Percentiles rank a stretch among this genome's conserved stretches.
Conservation (phyloP, 257 asterid species). For the Jaltomata sinuosa region DNA sequence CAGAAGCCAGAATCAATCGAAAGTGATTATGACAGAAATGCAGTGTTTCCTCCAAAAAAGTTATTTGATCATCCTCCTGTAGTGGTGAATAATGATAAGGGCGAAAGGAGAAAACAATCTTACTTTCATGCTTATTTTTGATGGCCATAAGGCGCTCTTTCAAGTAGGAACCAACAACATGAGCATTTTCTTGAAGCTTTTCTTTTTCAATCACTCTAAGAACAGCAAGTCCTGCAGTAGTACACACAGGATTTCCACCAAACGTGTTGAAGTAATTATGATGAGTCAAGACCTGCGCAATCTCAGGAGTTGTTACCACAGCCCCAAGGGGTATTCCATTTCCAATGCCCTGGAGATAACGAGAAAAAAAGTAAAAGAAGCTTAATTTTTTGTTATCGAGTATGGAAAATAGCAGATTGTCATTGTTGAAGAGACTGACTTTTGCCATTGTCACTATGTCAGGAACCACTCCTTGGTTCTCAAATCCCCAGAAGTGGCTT, state of each 20-base stretch:
- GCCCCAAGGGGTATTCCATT: conserved; percentile 96
- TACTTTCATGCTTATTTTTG: conserved; percentile 69
- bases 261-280: conserved; percentile 77
- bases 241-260: conserved; percentile 92
- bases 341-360: conserved; percentile 67
- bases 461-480: conserved; percentile 85
- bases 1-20: not conserved
- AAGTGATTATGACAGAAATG: not conserved
- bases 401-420: not conserved
- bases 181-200: conserved; percentile 75
- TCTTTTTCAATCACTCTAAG: conserved; percentile 78
- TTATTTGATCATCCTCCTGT: not conserved
- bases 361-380: not conserved
- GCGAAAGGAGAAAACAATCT: conserved; percentile 30
- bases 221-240: conserved; percentile 92
- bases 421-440: conserved; percentile 23
- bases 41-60: not conserved
- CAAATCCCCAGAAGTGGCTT: conserved; percentile 92
- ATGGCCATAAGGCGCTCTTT: conserved; percentile 55
- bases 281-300: conserved; percentile 58
- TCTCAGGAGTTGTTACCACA: conserved; percentile 80
- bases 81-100: not conserved
- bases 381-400: not conserved
- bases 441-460: conserved; percentile 98
- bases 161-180: conserved; percentile 60